phyloP scores from a whole-genome alignment of 116 monocot genomes.

The Iris pallida region DNA sequence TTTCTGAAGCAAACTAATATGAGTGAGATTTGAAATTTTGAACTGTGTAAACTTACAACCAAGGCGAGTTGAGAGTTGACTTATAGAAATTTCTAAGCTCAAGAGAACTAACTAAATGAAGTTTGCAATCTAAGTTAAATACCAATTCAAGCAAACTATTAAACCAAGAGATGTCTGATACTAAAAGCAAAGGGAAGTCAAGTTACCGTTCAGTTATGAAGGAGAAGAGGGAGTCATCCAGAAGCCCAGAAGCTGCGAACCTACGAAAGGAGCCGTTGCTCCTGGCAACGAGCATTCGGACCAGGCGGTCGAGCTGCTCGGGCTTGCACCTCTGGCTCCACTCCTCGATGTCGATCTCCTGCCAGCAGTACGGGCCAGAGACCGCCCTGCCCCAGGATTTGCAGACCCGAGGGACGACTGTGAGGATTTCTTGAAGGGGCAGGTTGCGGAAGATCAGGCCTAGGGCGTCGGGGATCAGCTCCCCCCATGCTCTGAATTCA shows the following conservation, averaged over 20 bases:
- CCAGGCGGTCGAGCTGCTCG: conserved; percentile 62
- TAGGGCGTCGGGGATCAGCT: conserved; percentile 85
- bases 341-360: conserved; percentile 82
- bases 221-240: conserved; percentile 54
- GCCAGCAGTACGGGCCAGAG: conserved; percentile 89
- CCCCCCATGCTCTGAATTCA: conserved; percentile 61
- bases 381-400: conserved; percentile 83
- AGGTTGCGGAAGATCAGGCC: conserved; percentile 79
- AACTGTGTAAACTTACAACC: too few relatives aligned
- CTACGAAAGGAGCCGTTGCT: conserved; percentile 59
- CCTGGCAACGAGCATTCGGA: conserved; percentile 58
- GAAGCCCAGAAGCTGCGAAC: conserved; percentile 57
- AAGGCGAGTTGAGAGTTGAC: too few relatives aligned
- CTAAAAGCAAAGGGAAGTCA: too few relatives aligned
- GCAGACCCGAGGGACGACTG: conserved; percentile 78
- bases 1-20: too few relatives aligned
- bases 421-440: conserved; percentile 72
- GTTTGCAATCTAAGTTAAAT: background rate
- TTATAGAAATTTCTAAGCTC: too few relatives aligned
- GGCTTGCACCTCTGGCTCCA: conserved; percentile 69
- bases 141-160: background rate
- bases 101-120: too few relatives aligned
- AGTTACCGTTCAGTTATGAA: conserved; percentile 85
- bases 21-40: too few relatives aligned
- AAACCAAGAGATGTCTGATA: background rate